Evolutionary conservation across 2,329 filamentous ascomycete genomes (phyloP).

Genomic region (Colletotrichum magnum): DNA sequence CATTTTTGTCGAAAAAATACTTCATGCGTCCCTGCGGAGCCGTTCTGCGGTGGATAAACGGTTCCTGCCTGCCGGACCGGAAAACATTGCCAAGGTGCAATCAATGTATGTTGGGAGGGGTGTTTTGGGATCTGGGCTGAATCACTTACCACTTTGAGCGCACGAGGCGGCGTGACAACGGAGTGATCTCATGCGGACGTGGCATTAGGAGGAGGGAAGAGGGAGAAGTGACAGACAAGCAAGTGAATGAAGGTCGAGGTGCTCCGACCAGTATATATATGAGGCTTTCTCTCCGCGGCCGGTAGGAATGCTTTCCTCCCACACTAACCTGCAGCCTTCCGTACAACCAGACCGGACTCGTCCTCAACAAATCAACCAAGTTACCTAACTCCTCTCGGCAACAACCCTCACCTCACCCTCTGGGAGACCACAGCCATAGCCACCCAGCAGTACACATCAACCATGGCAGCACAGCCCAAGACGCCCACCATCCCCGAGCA

Average conservation of each 20-base stretch:
- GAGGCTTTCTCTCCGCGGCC: neutral
- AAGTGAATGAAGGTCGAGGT: neutral
- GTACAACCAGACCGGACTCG: neutral
- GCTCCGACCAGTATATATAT: neutral
- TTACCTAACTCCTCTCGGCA: neutral
- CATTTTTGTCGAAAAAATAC: too few species aligned
- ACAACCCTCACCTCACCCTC: too few species aligned
- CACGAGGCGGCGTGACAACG: too few species aligned
- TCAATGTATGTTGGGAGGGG: too few species aligned
- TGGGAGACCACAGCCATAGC: neutral
- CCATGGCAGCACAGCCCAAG: neutral
- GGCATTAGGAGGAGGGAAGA: too few species aligned
- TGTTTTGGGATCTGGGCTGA: too few species aligned
- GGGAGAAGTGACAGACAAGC: neutral
- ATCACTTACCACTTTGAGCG: too few species aligned
- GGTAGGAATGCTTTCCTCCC: neutral
- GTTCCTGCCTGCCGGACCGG: too few species aligned
- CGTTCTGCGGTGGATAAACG: too few species aligned
- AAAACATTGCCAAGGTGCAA: too few species aligned
- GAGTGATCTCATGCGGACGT: too few species aligned
- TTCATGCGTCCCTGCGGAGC: too few species aligned
- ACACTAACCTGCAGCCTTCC: neutral
- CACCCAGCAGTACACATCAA: neutral
- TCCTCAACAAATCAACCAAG: neutral
- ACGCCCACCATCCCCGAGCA: conserved; percentile 43